These are phyloP conservation scores for Kingdonia uniflora DNA, from an alignment of 164 flowering plant species.

Conservation along the genomic window DNA sequence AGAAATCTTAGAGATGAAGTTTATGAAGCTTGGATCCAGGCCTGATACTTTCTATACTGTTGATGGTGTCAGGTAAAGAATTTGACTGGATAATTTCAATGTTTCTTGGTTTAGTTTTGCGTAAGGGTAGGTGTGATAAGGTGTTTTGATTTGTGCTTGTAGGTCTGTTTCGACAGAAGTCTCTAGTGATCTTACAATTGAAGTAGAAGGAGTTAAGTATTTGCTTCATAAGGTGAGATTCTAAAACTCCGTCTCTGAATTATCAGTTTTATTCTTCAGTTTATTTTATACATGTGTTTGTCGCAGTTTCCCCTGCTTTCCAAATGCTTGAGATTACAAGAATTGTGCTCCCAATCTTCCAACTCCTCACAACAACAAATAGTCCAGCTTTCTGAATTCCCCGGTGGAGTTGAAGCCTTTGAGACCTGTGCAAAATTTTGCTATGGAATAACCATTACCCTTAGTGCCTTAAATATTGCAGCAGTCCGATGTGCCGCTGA, in stretches of 20 bases:
- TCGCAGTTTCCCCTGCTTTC: constrained; percentile 89
- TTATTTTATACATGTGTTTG: constrained; percentile 1
- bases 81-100: too few relatives aligned
- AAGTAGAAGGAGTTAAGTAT: constrained; percentile 65
- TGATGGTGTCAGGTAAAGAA: constrained; percentile 68
- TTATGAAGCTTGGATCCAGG: constrained; percentile 93
- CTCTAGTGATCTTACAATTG: constrained; percentile 81
- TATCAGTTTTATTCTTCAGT: not conserved
- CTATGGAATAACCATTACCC: constrained; percentile 89
- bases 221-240: constrained; percentile 84
- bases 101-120: too few relatives aligned
- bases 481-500: constrained; percentile 82
- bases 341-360: constrained; percentile 45
- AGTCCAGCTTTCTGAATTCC: constrained; percentile 73
- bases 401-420: constrained; percentile 84
- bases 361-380: constrained; percentile 44
- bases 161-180: constrained; percentile 86
- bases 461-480: constrained; percentile 77
- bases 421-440: constrained; percentile 94
- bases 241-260: not conserved
- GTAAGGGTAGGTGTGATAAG: not conserved
- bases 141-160: constrained; percentile 7
- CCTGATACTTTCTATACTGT: constrained; percentile 86
- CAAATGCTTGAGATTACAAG: constrained; percentile 62
- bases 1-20: constrained; percentile 61